Evolutionary conservation across 129 eudicot species (phyloP).

Genomic region (Gnaphalium uliginosum): DNA sequence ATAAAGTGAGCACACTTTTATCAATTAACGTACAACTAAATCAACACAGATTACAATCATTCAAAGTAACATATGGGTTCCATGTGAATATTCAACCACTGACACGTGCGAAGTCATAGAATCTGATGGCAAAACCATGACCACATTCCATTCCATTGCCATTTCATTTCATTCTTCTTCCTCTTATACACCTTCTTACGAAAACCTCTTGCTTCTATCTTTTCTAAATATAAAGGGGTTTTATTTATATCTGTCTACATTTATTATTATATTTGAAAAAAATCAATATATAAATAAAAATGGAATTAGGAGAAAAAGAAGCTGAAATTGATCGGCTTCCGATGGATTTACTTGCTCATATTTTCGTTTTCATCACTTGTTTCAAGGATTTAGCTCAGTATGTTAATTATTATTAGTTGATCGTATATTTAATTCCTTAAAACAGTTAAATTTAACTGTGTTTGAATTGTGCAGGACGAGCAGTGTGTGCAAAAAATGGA

Average conservation of each 20-base stretch:
- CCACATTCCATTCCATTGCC: conserved; percentile 35
- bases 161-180: background rate
- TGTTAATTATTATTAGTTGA: background rate
- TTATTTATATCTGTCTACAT: background rate
- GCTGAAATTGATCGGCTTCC: conserved; percentile 80
- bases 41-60: conserved; percentile 17
- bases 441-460: background rate
- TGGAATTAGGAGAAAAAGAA: conserved; percentile 37
- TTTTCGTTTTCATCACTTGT: conserved; percentile 66
- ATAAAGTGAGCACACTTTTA: conserved; percentile 35
- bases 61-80: conserved; percentile 16
- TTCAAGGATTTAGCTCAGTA: conserved; percentile 95
- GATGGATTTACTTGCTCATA: conserved; percentile 76
- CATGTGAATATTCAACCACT: conserved; percentile 31
- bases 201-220: conserved; percentile 23
- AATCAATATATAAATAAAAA: background rate
- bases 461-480: conserved; percentile 54
- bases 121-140: conserved; percentile 38
- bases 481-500: conserved; percentile 85
- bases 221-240: background rate
- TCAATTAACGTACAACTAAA: background rate
- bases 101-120: conserved; percentile 30
- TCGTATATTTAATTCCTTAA: background rate
- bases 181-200: conserved; percentile 33
- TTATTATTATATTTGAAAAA: no score